phyloP scores from a whole-genome alignment of 2,329 filamentous ascomycete species.

The Biscogniauxia marginata region DNA sequence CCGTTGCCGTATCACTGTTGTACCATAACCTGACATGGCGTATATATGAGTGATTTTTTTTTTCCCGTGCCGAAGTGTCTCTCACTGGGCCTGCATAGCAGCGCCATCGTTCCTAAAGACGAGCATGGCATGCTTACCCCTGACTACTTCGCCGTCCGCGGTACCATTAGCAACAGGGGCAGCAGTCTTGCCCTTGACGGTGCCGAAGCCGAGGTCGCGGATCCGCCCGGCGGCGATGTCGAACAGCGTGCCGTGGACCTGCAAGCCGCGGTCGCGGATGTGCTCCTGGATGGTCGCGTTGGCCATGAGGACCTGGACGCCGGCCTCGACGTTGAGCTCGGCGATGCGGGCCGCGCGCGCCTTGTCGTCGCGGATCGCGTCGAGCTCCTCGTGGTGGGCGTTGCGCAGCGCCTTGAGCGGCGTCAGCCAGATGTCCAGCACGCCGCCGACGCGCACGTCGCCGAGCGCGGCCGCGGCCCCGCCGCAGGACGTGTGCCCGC shows the following conservation, averaged over 20 bases:
- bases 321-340: slow-evolving; percentile 73
- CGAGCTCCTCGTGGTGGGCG: slow-evolving; percentile 54
- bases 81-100: slow-evolving; percentile 26
- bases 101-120: slow-evolving; percentile 44
- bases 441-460: slow-evolving; percentile 48
- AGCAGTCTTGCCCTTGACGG: slow-evolving; percentile 14
- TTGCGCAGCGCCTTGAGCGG: slow-evolving; percentile 46
- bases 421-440: slow-evolving; percentile 55
- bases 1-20: too few relatives aligned
- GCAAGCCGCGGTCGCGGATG: slow-evolving; percentile 65
- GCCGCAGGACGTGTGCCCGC: slow-evolving; percentile 67
- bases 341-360: slow-evolving; percentile 61
- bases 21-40: too few relatives aligned
- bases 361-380: slow-evolving; percentile 50
- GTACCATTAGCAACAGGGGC: slow-evolving; percentile 12
- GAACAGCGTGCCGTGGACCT: slow-evolving; percentile 77
- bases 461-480: slow-evolving; percentile 61
- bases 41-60: too few relatives aligned
- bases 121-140: slow-evolving; percentile 49
- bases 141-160: slow-evolving; percentile 37
- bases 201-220: slow-evolving; percentile 48
- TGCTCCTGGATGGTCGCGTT: slow-evolving; percentile 70
- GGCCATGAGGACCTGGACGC: slow-evolving; percentile 65
- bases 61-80: too few relatives aligned
- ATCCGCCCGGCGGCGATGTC: slow-evolving; percentile 55